Percentiles rank a stretch among this genome's conserved stretches.
Conservation (phyloP, 176 grass and related monocot species). For the Ensete glaucum region DNA sequence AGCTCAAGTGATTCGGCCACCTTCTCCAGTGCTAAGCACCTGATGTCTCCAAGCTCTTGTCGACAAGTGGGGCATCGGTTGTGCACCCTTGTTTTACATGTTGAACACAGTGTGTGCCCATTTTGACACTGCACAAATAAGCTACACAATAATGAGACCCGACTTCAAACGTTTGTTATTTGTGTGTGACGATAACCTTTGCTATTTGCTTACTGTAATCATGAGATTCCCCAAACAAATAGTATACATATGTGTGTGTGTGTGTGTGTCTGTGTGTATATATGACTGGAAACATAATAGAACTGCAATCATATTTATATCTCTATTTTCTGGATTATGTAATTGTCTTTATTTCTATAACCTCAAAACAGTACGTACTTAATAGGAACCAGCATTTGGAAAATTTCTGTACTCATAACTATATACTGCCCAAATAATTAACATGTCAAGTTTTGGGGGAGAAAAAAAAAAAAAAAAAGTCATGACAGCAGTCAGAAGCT, state of each 20-base stretch:
- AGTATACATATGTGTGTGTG: background rate
- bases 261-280: no score
- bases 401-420: background rate
- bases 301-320: background rate
- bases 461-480: background rate
- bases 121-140: conserved; percentile 7
- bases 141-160: background rate
- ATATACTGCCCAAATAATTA: background rate
- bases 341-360: background rate
- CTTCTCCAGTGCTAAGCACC: conserved; percentile 4
- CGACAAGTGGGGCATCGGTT: conserved; percentile 12
- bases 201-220: background rate
- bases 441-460: background rate
- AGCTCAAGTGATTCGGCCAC: conserved; percentile 2
- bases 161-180: background rate
- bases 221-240: background rate
- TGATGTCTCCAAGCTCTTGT: conserved; percentile 13
- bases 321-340: background rate
- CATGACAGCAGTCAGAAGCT: background rate
- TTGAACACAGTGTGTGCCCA: conserved; percentile 8
- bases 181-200: background rate
- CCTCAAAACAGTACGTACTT: background rate
- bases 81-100: conserved; percentile 9
- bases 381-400: background rate
- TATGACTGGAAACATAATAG: background rate